Percentiles rank a stretch among this genome's conserved stretches.
Conservation (phyloP, 306 rosid genomes). For the Dryas drummondii region DNA sequence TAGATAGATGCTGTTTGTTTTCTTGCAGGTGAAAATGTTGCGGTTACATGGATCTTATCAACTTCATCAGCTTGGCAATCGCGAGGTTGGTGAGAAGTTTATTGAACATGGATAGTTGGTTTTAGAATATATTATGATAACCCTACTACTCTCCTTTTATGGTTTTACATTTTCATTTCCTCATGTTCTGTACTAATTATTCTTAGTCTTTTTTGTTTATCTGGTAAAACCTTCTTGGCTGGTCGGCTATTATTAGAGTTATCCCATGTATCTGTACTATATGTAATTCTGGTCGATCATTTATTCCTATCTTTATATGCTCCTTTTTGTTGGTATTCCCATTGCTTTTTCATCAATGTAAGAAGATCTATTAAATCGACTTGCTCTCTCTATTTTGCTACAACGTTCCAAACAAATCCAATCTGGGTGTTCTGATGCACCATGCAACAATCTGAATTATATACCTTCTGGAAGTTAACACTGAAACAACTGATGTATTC, state of each 20-base stretch:
- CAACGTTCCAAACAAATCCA: neutral
- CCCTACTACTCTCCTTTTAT: neutral
- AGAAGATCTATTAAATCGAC: too few relatives aligned
- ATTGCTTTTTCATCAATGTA: neutral
- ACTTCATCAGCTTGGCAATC: conserved; percentile 71
- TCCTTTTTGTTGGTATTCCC: neutral
- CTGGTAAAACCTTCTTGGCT: neutral
- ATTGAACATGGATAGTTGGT: conserved; percentile 3
- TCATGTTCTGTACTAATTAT: neutral
- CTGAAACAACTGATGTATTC: conserved; percentile 19
- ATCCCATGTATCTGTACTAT: neutral
- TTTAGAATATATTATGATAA: neutral
- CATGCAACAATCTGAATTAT: conserved; percentile 4
- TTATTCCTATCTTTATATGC: neutral
- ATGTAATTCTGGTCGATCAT: neutral
- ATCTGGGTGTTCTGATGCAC: neutral
- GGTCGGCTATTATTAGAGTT: neutral
- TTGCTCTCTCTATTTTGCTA: too few relatives aligned
- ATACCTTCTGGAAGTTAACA: conserved; percentile 13
- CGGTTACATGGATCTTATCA: conserved; percentile 90
- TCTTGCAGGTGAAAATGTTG: conserved; percentile 81
- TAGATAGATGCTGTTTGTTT: conserved; percentile 23
- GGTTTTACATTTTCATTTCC: neutral
- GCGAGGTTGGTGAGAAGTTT: conserved; percentile 73
- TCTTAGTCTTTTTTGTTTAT: neutral